Conservation (phyloP, 2,329 filamentous ascomycete species). For the Ascochyta clinopodiicola region DNA sequence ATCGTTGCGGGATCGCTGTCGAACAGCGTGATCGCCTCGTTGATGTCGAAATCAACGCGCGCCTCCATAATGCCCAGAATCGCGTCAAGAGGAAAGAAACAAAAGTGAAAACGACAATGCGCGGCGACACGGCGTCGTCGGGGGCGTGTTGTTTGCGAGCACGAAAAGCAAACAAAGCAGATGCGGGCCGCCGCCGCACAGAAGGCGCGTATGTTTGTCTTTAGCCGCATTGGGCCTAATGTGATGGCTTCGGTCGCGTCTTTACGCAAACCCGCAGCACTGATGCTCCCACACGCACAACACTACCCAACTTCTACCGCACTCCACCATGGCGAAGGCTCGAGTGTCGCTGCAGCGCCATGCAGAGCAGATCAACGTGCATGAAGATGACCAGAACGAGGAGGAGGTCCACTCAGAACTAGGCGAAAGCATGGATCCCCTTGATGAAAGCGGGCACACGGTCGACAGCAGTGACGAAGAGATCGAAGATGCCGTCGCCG, state of each 20-base stretch:
- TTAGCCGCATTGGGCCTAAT: conserved; percentile 1
- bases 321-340: conserved; percentile 41
- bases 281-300: conserved; percentile 14
- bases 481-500: conserved; percentile 72
- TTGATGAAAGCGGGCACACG: conserved; percentile 59
- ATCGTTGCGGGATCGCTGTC: conserved; percentile 89
- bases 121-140: conserved; percentile 25
- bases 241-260: conserved; percentile 21
- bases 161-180: conserved; percentile 15
- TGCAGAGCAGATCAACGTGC: conserved; percentile 35
- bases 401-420: conserved; percentile 50
- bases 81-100: conserved; percentile 14
- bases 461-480: conserved; percentile 59
- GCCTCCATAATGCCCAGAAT: conserved; percentile 65
- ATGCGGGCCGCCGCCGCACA: conserved; percentile 23
- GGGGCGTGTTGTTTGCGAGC: conserved; percentile 21
- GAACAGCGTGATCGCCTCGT: conserved; percentile 94
- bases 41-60: conserved; percentile 86
- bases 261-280: conserved; percentile 4
- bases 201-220: conserved; percentile 30
- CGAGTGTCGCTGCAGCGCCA: conserved; percentile 34
- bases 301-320: conserved; percentile 17
- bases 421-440: conserved; percentile 57
- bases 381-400: conserved; percentile 40
- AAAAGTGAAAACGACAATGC: conserved; percentile 23